Evolutionary conservation across 352 stramenopile genomes (phyloP).

Genomic region (Phytophthora meadii): DNA sequence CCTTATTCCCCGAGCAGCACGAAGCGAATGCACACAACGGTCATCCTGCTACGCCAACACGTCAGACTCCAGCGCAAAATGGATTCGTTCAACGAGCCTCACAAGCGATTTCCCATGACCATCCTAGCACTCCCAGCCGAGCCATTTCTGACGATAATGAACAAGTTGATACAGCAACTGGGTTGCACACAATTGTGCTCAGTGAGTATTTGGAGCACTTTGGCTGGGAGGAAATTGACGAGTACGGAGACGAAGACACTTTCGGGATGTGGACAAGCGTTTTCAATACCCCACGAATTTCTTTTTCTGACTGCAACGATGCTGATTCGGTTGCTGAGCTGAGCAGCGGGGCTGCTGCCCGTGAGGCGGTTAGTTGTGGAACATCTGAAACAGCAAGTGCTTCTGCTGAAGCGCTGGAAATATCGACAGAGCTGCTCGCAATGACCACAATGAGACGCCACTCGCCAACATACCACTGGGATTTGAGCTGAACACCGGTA

Average conservation of each 20-base stretch:
- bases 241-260: constrained; percentile 6
- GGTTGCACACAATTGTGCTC: neutral
- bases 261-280: neutral
- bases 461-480: too few species aligned
- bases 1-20: neutral
- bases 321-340: too few species aligned
- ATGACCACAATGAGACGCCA: too few species aligned
- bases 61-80: neutral
- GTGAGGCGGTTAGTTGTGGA: too few species aligned
- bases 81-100: neutral
- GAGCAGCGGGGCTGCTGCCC: too few species aligned
- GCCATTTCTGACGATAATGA: neutral
- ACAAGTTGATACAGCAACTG: constrained; percentile 1
- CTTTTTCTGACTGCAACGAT: neutral
- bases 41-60: neutral
- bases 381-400: too few species aligned
- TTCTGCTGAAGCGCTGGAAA: too few species aligned
- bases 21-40: too few species aligned
- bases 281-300: neutral
- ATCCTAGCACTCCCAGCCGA: neutral
- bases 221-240: constrained; percentile 4
- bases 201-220: constrained; percentile 5
- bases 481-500: too few species aligned
- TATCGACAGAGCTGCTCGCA: too few species aligned
- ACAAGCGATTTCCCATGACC: neutral